Evolutionary conservation across 2,329 filamentous ascomycete species (phyloP).

Genomic region (Fusarium sulawesiense): DNA sequence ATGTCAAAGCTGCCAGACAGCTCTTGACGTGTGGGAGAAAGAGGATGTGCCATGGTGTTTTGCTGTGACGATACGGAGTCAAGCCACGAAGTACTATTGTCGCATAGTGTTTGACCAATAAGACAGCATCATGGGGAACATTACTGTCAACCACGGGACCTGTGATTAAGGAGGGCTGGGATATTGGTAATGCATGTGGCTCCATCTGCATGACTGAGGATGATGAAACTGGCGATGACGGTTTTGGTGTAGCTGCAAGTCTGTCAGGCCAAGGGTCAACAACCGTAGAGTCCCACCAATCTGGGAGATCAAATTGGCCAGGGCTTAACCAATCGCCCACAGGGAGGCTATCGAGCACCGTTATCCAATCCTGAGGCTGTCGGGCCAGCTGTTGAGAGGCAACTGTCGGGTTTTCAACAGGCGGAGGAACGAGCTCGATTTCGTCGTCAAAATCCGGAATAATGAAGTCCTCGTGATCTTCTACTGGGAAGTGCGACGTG

Average conservation of each 20-base stretch:
- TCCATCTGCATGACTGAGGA: neutral
- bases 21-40: slow-evolving; percentile 28
- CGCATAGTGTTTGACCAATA: slow-evolving; percentile 24
- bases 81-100: slow-evolving; percentile 26
- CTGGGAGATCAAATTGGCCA: neutral
- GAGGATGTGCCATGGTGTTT: slow-evolving; percentile 32
- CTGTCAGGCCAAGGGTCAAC: neutral
- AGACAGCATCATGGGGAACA: slow-evolving; percentile 22
- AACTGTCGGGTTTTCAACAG: neutral
- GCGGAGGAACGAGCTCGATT: neutral
- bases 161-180: rapidly evolving
- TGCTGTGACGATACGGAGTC: slow-evolving; percentile 34
- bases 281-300: slow-evolving; percentile 23
- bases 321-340: neutral
- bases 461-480: neutral
- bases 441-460: neutral
- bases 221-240: neutral
- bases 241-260: neutral
- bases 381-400: neutral
- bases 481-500: rapidly evolving
- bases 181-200: rapidly evolving
- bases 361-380: neutral
- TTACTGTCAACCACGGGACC: neutral
- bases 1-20: slow-evolving; percentile 23
- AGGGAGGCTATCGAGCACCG: neutral